Conservation (phyloP, 2,329 filamentous ascomycete species). For the Purpureocillium takamizusanense region DNA sequence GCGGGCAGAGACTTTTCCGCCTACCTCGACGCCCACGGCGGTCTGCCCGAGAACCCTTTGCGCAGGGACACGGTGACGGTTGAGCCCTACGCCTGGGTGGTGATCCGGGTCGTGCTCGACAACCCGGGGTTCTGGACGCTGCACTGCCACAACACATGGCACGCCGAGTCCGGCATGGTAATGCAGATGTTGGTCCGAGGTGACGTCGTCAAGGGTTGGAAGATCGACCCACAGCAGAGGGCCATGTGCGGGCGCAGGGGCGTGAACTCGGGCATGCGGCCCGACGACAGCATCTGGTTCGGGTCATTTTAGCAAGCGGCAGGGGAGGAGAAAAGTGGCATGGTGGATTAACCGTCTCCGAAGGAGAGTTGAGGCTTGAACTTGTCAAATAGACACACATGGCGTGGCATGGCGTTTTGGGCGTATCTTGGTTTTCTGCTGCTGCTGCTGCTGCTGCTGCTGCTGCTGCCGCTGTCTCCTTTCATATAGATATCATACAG, state of each 20-base stretch:
- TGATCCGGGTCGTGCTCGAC: constrained; percentile 45
- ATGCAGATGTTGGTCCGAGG: constrained; percentile 44
- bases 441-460: too few relatives aligned
- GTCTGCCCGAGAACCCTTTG: constrained; percentile 20
- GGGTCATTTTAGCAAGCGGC: constrained; percentile 16
- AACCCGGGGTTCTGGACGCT: constrained; percentile 51
- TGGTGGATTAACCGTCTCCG: too few relatives aligned
- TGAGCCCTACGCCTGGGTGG: constrained; percentile 44
- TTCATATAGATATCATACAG: too few relatives aligned
- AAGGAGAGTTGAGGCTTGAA: too few relatives aligned
- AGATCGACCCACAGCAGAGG: constrained; percentile 10
- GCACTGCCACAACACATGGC: constrained; percentile 52
- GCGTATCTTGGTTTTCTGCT: too few relatives aligned
- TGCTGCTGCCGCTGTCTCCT: too few relatives aligned
- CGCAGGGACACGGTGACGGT: constrained; percentile 37
- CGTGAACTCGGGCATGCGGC: constrained; percentile 20
- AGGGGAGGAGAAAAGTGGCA: background rate
- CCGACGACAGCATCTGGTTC: constrained; percentile 26
- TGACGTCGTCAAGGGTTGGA: constrained; percentile 18
- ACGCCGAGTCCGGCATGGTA: constrained; percentile 45
- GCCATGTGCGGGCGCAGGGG: constrained; percentile 19
- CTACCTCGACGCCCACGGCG: constrained; percentile 13
- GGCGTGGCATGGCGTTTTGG: too few relatives aligned
- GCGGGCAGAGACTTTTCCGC: constrained; percentile 11
- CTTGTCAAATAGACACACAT: too few relatives aligned